Evolutionary conservation across 2,329 filamentous ascomycete species (phyloP), one percentile per base, ranked within the genome.

Genomic region (Talaromyces piceae): DNA sequence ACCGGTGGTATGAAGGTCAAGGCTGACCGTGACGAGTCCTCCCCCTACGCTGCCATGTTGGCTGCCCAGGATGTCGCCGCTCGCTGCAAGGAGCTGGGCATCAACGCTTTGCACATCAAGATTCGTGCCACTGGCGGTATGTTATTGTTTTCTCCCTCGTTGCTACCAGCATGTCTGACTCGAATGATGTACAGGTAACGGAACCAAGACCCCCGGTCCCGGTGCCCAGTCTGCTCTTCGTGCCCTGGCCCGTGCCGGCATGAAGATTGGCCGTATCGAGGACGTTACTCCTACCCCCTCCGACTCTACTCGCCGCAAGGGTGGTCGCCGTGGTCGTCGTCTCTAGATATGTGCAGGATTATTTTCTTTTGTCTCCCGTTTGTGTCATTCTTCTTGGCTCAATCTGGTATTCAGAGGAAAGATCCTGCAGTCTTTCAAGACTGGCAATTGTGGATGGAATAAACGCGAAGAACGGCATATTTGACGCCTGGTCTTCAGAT

Each of bases 1-100:
- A 98, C 94, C 69, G 93, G 94, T 81, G 94, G 94, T 73, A 98
- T 98, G 93, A 98, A 98, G 84, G 93, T 98, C 84, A 98, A 98
- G 87, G 91, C 91, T 77, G 91, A 98, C 73, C 91, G 93, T 83
- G 93, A 98, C 80, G 93, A 98, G 83, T 97, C 91, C 70, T 97
- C 93, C 65, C 93, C 93, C 69, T 98, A 98, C 83, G 93, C 93
- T 70, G 93, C 93, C 79, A 98, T 98, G 93, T 91, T 98, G 88
- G 93, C 93, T 78, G 93, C 93, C 63, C 93, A 98, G 83, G 91
- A 95, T 75, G 90, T 95, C 73, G 93, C 93, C 69, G 79, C 82
- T 74, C 89, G 93, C 77, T 93, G 88, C 80, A 87, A 87, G 77
- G 83, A 88, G 70, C 76, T 91, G 66, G 84, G 83, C 64, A 91